These are phyloP conservation scores for Aspergillus versicolor DNA, from an alignment of 2,329 filamentous ascomycete genomes.

Conservation along the genomic window DNA sequence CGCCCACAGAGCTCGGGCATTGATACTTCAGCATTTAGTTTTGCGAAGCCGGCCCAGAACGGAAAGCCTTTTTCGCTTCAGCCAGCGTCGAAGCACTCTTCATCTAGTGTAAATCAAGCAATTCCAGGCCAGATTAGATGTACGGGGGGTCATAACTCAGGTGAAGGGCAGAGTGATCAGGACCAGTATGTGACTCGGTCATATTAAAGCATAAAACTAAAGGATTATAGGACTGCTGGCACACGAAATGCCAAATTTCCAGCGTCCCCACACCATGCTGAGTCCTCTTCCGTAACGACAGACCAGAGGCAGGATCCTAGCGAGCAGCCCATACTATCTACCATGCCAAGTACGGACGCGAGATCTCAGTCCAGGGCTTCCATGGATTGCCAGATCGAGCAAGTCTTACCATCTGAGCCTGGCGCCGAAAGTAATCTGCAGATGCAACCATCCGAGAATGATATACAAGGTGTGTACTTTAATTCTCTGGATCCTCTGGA, in stretches of 20 bases:
- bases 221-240: background rate
- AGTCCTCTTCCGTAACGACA: background rate
- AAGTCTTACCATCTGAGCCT: background rate
- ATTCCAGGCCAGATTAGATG: background rate
- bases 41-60: constrained; percentile 30
- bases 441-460: background rate
- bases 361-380: background rate
- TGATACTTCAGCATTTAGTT: constrained; percentile 32
- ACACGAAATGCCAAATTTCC: background rate
- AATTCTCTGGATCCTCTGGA: background rate
- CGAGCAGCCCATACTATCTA: background rate
- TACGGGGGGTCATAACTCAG: background rate
- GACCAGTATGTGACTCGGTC: background rate
- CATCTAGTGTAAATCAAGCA: background rate
- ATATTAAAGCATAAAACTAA: background rate
- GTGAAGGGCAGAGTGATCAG: background rate
- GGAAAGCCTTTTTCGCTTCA: constrained; percentile 25
- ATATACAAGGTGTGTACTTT: background rate
- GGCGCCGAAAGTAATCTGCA: background rate
- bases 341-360: background rate
- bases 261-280: background rate
- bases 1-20: constrained; percentile 32
- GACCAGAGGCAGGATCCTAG: background rate
- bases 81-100: constrained; percentile 11
- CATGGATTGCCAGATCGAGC: background rate